Base-by-base conservation (phyloP, 768 basidiomycete species). In the Cubamyces sp. region DNA sequence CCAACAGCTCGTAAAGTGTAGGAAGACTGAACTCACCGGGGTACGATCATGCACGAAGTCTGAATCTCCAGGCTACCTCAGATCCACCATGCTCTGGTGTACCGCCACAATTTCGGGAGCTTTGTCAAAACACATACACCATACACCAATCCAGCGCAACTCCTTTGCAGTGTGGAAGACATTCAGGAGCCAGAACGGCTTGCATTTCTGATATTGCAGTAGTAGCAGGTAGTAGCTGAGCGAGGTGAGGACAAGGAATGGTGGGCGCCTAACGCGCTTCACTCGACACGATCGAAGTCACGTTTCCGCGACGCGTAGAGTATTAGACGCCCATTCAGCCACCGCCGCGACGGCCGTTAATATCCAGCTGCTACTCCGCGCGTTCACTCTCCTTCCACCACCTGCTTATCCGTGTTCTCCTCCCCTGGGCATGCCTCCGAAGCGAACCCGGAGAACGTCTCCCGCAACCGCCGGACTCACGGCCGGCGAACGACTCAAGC, bases 401-500 rank as follows among this genome's bases (percentile, higher is more conserved):
- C n/a, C 18, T 40, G 15, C 40, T 21, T 28, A 19, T 55, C 37
- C 45, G 25, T 43, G 26, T 26, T 28, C 26, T 50, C 64, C 25
- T 19, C 48, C 23, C 14, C 25, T 5, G 16, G 12, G 14, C 23
- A 73, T 73, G 72, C 68, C 71, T 15, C 69, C 69, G 12, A 73
- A 73, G 53, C 69, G 72, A 12, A 61, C 56, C 0, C 69, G 72
- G 19, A 61, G 72, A n/a, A 7, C 49, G 1, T 71, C 72, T 11
- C 69, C 70, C 18, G 47, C 50, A 7, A 45, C 59, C 14, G 19
- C 61, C 14, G 89, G 87, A 23, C 79, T 88, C 40, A 74, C 77
- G 49, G 78, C 87, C 28, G 88, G 87, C 21, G 84, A 90, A 75
- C 78, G 79, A 23, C 80, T 90, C 66, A 87, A 86, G 67, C 83